These are phyloP conservation scores for Apium graveolens DNA, from an alignment of 129 eudicot genomes.

Conservation along the genomic window DNA sequence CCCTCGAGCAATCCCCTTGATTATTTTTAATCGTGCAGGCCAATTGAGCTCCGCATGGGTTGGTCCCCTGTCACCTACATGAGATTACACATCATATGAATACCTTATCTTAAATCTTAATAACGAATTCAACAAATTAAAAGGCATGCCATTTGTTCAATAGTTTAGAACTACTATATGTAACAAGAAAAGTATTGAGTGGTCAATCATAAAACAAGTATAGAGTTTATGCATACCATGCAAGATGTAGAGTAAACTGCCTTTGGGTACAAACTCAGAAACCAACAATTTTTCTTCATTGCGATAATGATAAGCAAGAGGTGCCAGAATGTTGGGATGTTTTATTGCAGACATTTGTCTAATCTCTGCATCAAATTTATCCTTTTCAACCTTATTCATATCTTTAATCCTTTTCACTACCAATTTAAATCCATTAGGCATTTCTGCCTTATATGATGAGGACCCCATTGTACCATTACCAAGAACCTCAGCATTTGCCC, in stretches of 20 bases:
- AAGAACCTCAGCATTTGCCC: constrained; percentile 65
- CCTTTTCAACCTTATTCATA: constrained; percentile 28
- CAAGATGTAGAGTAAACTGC: constrained; percentile 44
- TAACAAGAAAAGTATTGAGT: background rate
- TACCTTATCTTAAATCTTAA: background rate
- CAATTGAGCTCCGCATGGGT: constrained; percentile 49
- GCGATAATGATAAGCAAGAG: constrained; percentile 57
- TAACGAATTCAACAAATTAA: background rate
- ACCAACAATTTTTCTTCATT: constrained; percentile 68
- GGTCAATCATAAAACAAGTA: background rate
- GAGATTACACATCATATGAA: background rate
- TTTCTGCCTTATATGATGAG: constrained; percentile 51
- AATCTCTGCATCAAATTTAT: constrained; percentile 46
- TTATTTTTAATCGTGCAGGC: constrained; percentile 51
- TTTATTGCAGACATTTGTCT: constrained; percentile 33
- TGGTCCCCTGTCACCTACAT: constrained; percentile 48
- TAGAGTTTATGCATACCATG: background rate
- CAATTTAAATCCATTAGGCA: constrained; percentile 46
- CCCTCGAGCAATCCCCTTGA: constrained; percentile 62
- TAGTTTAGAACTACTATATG: background rate
- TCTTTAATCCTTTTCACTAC: constrained; percentile 68
- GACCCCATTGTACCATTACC: constrained; percentile 64
- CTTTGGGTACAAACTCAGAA: constrained; percentile 52
- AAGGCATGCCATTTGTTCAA: background rate
- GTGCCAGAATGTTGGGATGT: constrained; percentile 56